These are phyloP conservation scores for Teratosphaeriaceae sp. DNA, from an alignment of 2,329 filamentous ascomycete species.

Conservation along the genomic window DNA sequence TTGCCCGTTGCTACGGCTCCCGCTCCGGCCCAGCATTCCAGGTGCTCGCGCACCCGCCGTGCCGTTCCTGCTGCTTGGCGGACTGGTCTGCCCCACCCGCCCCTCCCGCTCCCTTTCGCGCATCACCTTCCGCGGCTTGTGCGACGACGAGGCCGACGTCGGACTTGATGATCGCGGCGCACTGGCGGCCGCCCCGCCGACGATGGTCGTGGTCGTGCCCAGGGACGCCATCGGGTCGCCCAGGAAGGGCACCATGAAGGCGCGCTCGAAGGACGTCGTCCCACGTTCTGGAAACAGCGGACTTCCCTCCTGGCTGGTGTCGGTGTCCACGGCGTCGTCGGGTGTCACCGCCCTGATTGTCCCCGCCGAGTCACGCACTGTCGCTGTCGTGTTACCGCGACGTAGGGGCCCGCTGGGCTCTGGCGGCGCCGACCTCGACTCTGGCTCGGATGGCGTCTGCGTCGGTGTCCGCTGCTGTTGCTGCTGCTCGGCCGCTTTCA, in stretches of 20 bases:
- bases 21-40: slow-evolving; percentile 18
- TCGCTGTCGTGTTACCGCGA: slow-evolving; percentile 5
- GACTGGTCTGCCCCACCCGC: slow-evolving; percentile 11
- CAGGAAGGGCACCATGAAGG: slow-evolving; percentile 13
- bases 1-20: slow-evolving; percentile 22
- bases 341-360: slow-evolving; percentile 11
- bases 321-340: slow-evolving; percentile 38
- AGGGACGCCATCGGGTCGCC: slow-evolving; percentile 3
- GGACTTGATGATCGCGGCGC: neutral
- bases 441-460: slow-evolving; percentile 4
- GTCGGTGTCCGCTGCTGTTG: slow-evolving; percentile 1
- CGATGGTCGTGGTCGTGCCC: slow-evolving; percentile 22
- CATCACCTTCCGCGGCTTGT: slow-evolving; percentile 15
- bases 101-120: slow-evolving; percentile 14
- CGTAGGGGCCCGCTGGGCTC: slow-evolving; percentile 2
- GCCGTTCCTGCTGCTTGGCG: slow-evolving; percentile 20
- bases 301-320: slow-evolving; percentile 39
- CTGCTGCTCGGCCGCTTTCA: slow-evolving; percentile 5
- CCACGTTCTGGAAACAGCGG: slow-evolving; percentile 18
- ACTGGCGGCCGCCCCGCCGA: slow-evolving; percentile 13
- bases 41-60: neutral
- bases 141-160: slow-evolving; percentile 6
- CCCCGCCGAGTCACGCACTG: slow-evolving; percentile 1
- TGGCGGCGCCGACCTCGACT: neutral
- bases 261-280: slow-evolving; percentile 24